These are phyloP conservation scores for Neonectria hederae DNA, from an alignment of 2,329 filamentous ascomycete genomes.

Conservation along the genomic window DNA sequence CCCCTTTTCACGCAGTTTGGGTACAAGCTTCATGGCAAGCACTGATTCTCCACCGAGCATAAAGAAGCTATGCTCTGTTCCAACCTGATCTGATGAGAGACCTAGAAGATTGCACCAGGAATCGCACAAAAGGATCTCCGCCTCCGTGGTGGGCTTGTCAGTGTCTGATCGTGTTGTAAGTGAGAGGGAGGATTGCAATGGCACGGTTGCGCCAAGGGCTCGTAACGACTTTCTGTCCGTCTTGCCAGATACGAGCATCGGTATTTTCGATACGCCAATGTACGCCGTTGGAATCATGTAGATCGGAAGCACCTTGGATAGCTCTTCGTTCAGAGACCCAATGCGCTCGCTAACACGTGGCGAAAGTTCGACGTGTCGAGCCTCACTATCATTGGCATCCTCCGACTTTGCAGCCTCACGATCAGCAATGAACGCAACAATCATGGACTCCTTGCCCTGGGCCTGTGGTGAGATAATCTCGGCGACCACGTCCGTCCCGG, in stretches of 20 bases:
- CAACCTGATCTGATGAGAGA: conserved; percentile 45
- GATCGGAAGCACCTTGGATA: conserved; percentile 33
- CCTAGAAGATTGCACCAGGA: conserved; percentile 51
- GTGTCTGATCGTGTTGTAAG: conserved; percentile 8
- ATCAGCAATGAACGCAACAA: conserved; percentile 38
- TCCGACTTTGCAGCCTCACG: conserved; percentile 26
- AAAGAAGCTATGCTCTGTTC: conserved; percentile 56
- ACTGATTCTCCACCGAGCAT: conserved; percentile 60
- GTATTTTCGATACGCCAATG: conserved; percentile 36
- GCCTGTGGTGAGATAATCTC: conserved; percentile 57
- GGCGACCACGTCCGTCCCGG: conserved; percentile 54
- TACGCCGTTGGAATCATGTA: conserved; percentile 40
- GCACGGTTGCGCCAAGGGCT: conserved; percentile 33
- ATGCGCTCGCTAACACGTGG: conserved; percentile 33
- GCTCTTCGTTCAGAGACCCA: conserved; percentile 30
- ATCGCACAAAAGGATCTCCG: conserved; percentile 43
- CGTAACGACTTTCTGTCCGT: conserved; percentile 38
- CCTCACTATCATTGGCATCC: conserved; percentile 19
- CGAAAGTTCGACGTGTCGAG: conserved; percentile 31
- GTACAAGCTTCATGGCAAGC: conserved; percentile 59
- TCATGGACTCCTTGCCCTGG: conserved; percentile 45
- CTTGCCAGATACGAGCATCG: conserved; percentile 39
- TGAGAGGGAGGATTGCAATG: conserved; percentile 28
- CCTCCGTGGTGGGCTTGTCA: conserved; percentile 29
- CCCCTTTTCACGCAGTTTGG: conserved; percentile 50